Percentiles rank a stretch among this genome's conserved stretches.
These are phyloP conservation scores for Aspergillus amoenus DNA, from an alignment of 2,329 filamentous ascomycete species.

Conservation along the genomic window DNA sequence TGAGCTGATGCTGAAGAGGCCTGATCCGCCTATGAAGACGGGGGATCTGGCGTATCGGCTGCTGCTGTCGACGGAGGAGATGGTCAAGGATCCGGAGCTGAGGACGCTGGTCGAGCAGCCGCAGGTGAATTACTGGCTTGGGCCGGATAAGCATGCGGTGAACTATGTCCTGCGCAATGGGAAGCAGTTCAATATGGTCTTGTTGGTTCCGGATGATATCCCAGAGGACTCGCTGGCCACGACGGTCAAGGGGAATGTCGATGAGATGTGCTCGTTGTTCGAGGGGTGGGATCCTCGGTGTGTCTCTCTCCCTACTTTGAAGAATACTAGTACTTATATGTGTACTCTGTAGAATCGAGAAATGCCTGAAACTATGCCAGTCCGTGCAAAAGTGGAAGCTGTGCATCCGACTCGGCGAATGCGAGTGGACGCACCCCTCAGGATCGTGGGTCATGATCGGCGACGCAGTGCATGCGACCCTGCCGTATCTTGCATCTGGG, in stretches of 20 bases:
- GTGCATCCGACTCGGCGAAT: constrained; percentile 46
- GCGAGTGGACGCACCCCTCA: constrained; percentile 11
- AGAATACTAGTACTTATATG: neutral
- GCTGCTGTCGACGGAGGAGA: constrained; percentile 49
- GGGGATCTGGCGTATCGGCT: constrained; percentile 57
- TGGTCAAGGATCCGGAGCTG: constrained; percentile 50
- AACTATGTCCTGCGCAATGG: constrained; percentile 62
- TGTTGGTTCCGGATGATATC: constrained; percentile 59
- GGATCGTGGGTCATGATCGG: constrained; percentile 61
- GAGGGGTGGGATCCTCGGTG: constrained; percentile 56
- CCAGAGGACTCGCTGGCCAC: constrained; percentile 49
- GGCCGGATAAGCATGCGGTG: constrained; percentile 53
- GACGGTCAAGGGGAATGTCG: constrained; percentile 50
- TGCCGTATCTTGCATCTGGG: constrained; percentile 57
- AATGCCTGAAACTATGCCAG: constrained; percentile 57
- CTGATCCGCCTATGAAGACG: constrained; percentile 50
- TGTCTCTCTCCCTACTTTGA: neutral
- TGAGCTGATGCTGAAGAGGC: constrained; percentile 45
- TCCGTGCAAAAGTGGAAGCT: constrained; percentile 63
- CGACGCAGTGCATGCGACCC: constrained; percentile 63
- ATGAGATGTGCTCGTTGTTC: constrained; percentile 56
- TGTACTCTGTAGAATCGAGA: constrained; percentile 43
- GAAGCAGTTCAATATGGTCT: constrained; percentile 49
- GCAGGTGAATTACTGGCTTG: constrained; percentile 56
- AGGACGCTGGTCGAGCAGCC: constrained; percentile 46